These are phyloP conservation scores for Barnettozyma wickerhamii DNA, from an alignment of 805 yeast genomes.

Conservation along the genomic window DNA sequence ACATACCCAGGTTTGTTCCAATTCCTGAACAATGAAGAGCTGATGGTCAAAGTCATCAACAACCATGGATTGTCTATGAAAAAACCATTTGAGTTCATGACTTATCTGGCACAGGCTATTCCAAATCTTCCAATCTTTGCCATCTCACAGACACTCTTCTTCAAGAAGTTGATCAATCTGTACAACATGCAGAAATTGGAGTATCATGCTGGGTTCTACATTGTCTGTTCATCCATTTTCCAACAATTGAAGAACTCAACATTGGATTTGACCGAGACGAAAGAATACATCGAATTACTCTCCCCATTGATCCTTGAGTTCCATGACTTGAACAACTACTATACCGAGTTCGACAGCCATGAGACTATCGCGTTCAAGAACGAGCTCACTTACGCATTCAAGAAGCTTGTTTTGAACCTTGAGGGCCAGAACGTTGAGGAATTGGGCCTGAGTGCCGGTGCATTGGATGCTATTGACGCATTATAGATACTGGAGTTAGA, in stretches of 20 bases:
- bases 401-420: neutral
- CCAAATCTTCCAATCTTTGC: slow-evolving; percentile 22
- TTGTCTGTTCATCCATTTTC: slow-evolving; percentile 29
- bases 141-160: slow-evolving; percentile 28
- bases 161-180: slow-evolving; percentile 21
- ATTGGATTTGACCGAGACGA: slow-evolving; percentile 15
- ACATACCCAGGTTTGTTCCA: slow-evolving; percentile 32
- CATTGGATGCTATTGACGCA: slow-evolving; percentile 14
- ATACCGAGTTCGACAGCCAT: slow-evolving; percentile 23
- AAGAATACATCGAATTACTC: slow-evolving; percentile 27
- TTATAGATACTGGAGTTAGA: neutral
- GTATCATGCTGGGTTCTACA: slow-evolving; percentile 28
- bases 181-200: slow-evolving; percentile 14
- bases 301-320: slow-evolving; percentile 33
- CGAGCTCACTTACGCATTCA: slow-evolving; percentile 26
- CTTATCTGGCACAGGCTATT: slow-evolving; percentile 14
- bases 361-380: slow-evolving; percentile 28
- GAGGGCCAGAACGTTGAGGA: neutral
- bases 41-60: slow-evolving; percentile 29
- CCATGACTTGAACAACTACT: slow-evolving; percentile 31
- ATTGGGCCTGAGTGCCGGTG: slow-evolving; percentile 8
- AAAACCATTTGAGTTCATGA: slow-evolving; percentile 28
- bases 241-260: slow-evolving; percentile 3
- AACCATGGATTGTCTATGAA: slow-evolving; percentile 27
- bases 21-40: slow-evolving; percentile 29